Base-by-base conservation (phyloP, 2,329 filamentous ascomycete genomes). In the Trichophyton equinum region DNA sequence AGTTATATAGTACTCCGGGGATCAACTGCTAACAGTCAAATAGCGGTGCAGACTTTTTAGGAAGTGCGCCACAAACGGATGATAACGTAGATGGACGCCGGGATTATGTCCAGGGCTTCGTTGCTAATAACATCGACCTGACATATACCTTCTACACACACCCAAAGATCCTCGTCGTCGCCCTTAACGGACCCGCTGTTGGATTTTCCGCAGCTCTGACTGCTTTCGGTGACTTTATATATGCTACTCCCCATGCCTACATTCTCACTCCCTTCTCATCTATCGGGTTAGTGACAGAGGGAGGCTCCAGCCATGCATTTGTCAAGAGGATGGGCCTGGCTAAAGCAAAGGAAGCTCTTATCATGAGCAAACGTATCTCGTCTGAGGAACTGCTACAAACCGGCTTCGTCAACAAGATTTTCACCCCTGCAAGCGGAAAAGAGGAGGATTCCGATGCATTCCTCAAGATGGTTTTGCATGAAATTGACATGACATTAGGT, bases 141-240 rank as follows among this genome's bases (percentile, higher is more conserved):
- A 94, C 91, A 1, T 86, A 89, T 68, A 86, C 90, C 67, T 96
- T 97, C 78, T 91, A 94, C 78, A 86, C 85, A 13, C 94, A 97
- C 76, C 89, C 91, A 68, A 96, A 97, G 77, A 88, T 97, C 75
- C 87, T 97, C 25, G 82, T 97, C 63, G 86, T 86, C 0, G 94
- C 89, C 0, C 85, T 97, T 66, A 97, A 97, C 76, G 94, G 92
- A 2, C 94, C 94, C 4, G 91, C 85, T 9, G 81, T 99, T 59
- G 94, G 94, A 4, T 85, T 97, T 36, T 88, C 87, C 1, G 94
- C 92, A 0, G 91, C 92, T 0, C 76, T 97, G 0, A 78, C 90
- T 62, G 86, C 85, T 30, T 88, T 89, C 73, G 88, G 88, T 25
- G 94, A 97, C 78, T 97, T 97, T 78, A 83, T 97, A 72, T 97